phyloP scores from a whole-genome alignment of 78 protist species.

The Dictyostelium discoideum region DNA sequence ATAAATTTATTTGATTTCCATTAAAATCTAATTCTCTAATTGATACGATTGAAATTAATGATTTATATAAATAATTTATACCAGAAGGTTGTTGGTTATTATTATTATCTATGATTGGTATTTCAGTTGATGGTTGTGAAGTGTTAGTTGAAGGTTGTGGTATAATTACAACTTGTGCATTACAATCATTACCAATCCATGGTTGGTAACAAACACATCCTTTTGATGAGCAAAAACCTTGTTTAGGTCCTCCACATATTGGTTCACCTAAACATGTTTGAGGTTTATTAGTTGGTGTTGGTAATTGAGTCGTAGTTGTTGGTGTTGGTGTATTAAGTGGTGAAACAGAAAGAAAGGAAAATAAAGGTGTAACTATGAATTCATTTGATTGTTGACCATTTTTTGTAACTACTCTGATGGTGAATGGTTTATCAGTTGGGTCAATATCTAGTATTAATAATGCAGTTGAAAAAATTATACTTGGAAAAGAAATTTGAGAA shows the following conservation, averaged over 20 bases:
- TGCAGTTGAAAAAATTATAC: no score
- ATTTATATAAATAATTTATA: neutral
- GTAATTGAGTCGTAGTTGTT: neutral
- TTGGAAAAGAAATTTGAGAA: no score
- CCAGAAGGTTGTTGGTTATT: neutral
- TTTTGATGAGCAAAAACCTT: neutral
- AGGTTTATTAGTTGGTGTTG: neutral
- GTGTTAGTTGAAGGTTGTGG: neutral
- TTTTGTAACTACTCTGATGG: no score
- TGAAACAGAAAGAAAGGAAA: no score
- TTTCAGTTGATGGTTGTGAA: neutral
- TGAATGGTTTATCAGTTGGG: no score
- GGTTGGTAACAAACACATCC: neutral
- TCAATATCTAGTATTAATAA: no score
- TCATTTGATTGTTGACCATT: no score
- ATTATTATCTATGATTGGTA: neutral
- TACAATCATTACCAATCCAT: slow-evolving; percentile 28
- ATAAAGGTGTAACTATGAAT: no score
- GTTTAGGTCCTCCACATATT: neutral
- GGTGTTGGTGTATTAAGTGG: no score
- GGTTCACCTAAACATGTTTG: neutral
- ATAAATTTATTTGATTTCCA: neutral
- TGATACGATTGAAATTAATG: slow-evolving; percentile 12
- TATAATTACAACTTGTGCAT: neutral
- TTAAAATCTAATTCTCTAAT: neutral